A percentile compares a stretch with the other conserved stretches of the same genome.
Conservation (phyloP, 257 asterid species). For the Penstemon eatonii region DNA sequence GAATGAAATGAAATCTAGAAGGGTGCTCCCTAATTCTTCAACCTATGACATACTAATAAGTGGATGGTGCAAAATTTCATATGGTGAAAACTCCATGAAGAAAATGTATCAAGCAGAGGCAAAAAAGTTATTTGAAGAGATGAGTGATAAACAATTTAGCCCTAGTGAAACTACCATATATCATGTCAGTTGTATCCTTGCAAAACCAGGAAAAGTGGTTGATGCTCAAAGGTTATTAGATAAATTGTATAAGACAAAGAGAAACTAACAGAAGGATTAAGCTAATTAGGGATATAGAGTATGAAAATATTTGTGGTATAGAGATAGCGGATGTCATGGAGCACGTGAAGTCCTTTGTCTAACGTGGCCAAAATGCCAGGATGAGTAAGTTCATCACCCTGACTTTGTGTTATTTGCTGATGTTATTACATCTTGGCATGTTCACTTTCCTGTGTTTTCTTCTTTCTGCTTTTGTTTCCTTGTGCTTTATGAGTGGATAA, state of each 20-base stretch:
- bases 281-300: constrained; percentile 11
- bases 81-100: constrained; percentile 50
- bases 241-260: constrained; percentile 54
- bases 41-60: constrained; percentile 74
- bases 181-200: constrained; percentile 58
- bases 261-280: constrained; percentile 26
- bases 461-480: constrained; percentile 3
- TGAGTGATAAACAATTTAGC: constrained; percentile 63
- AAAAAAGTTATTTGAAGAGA: constrained; percentile 60
- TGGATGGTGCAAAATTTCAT: constrained; percentile 80
- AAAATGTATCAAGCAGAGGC: constrained; percentile 60
- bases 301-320: constrained; percentile 13
- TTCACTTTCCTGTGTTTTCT: neutral
- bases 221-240: constrained; percentile 65
- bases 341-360: constrained; percentile 5
- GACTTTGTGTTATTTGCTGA: constrained; percentile 13
- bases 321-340: constrained; percentile 4
- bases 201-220: constrained; percentile 70
- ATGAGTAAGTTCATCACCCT: constrained; percentile 24
- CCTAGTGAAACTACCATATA: constrained; percentile 68
- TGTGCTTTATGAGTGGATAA: neutral
- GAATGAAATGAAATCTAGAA: constrained; percentile 78
- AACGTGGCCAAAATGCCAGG: constrained; percentile 13
- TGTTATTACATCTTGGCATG: neutral
- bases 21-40: constrained; percentile 66